Conservation (phyloP, 2,329 filamentous ascomycete genomes). For the Trichoderma hamatum region DNA sequence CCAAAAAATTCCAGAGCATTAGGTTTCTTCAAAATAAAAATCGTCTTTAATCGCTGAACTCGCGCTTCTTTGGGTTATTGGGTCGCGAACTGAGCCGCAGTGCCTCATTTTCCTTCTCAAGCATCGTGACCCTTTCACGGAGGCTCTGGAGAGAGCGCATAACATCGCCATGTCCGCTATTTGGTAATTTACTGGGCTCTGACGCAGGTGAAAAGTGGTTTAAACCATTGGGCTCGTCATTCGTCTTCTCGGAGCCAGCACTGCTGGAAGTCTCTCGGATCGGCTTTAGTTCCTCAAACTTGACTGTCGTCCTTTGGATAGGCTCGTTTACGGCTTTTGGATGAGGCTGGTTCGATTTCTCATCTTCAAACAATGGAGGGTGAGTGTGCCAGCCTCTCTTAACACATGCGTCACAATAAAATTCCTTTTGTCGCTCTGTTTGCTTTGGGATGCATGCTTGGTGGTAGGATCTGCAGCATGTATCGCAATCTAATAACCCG, state of each 20-base stretch:
- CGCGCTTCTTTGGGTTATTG: conserved; percentile 14
- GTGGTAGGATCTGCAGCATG: conserved; percentile 14
- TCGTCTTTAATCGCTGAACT: not conserved
- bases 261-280: not conserved
- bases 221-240: not conserved
- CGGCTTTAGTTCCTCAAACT: not conserved
- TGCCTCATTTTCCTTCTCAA: conserved; percentile 16
- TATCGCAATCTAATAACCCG: not conserved
- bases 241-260: not conserved
- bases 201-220: not conserved
- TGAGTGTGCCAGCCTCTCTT: conserved; percentile 5
- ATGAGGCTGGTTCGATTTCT: not conserved
- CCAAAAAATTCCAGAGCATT: not conserved
- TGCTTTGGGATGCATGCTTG: not conserved
- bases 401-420: conserved; percentile 8
- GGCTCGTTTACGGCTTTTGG: not conserved
- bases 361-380: not conserved
- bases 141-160: conserved; percentile 17
- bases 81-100: not conserved
- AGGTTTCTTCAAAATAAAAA: not conserved
- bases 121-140: not conserved
- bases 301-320: not conserved
- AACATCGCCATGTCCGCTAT: not conserved
- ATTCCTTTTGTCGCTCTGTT: not conserved
- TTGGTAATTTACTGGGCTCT: not conserved